Conservation (phyloP, 1,284 basidiomycete species). For the Cryptococcus floricola region DNA sequence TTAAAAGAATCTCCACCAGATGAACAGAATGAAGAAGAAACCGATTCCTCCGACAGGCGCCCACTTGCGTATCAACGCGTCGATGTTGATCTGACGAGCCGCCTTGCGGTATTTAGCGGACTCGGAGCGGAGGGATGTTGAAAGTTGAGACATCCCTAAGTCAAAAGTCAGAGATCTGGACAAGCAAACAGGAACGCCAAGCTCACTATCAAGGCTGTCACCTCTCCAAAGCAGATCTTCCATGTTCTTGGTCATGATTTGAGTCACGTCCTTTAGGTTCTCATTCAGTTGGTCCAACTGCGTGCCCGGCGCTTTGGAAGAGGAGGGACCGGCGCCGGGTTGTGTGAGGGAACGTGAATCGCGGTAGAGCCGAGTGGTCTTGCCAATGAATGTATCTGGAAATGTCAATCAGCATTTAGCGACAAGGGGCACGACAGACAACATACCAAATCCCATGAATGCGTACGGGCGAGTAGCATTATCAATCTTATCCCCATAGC, state of each 20-base stretch:
- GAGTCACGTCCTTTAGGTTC: conserved; percentile 93
- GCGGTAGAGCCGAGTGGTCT: conserved; percentile 89
- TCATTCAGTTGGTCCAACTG: conserved; percentile 87
- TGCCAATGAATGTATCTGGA: conserved; percentile 97
- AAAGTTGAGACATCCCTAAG: conserved; percentile 92
- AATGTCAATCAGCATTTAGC: background rate
- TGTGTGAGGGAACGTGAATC: conserved; percentile 80
- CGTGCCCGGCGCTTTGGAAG: conserved; percentile 25
- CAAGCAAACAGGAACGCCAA: background rate
- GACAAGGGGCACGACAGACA: background rate
- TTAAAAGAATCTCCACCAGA: conserved; percentile 83
- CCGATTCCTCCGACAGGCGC: conserved; percentile 80
- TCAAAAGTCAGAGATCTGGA: background rate
- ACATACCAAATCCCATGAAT: conserved; percentile 88
- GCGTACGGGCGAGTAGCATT: conserved; percentile 84
- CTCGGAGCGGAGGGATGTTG: conserved; percentile 93
- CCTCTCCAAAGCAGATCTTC: conserved; percentile 97
- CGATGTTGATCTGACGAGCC: conserved; percentile 87
- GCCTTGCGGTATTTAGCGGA: conserved; percentile 97
- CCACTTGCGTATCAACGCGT: conserved; percentile 92
- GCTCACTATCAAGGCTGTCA: conserved; percentile 86
- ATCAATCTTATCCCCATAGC: conserved; percentile 88
- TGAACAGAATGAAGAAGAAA: conserved; percentile 74
- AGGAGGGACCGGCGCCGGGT: conserved; percentile 24
- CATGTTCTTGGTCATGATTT: conserved; percentile 99